Conservation (phyloP, 495 filamentous ascomycete species). For the Trichoderma orchidacearum region DNA sequence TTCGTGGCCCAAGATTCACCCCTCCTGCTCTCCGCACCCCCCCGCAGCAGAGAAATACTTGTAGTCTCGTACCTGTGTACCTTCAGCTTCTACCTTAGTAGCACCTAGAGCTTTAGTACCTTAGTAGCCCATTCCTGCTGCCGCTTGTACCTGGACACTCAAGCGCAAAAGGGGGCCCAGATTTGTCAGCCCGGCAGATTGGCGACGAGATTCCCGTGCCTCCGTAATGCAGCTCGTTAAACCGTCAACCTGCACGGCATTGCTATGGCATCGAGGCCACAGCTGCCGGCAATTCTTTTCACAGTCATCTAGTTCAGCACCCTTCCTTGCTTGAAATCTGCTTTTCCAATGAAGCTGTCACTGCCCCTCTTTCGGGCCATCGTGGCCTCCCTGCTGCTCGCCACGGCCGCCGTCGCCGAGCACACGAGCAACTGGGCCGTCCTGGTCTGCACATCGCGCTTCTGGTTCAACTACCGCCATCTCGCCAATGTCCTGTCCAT, state of each 20-base stretch:
- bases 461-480: constrained; percentile 99
- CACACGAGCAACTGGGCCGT: constrained; percentile 99
- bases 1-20: neutral
- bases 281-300: neutral
- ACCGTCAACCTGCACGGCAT: neutral
- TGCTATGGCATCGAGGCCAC: neutral
- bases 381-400: constrained; percentile 27
- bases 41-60: neutral
- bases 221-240: neutral
- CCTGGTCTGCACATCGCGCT: constrained; percentile 92
- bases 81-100: neutral
- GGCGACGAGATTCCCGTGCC: neutral
- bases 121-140: neutral
- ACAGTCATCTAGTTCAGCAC: neutral
- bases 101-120: neutral
- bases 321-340: neutral
- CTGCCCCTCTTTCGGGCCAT: constrained; percentile 26
- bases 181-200: neutral
- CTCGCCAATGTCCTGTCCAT: constrained; percentile 95
- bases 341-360: constrained; percentile 22
- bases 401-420: constrained; percentile 38
- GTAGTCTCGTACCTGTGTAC: too few relatives aligned
- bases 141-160: neutral
- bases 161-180: neutral
- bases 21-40: neutral